Conservation (phyloP, 2,329 filamentous ascomycete genomes). For the Exophiala calicioides region DNA sequence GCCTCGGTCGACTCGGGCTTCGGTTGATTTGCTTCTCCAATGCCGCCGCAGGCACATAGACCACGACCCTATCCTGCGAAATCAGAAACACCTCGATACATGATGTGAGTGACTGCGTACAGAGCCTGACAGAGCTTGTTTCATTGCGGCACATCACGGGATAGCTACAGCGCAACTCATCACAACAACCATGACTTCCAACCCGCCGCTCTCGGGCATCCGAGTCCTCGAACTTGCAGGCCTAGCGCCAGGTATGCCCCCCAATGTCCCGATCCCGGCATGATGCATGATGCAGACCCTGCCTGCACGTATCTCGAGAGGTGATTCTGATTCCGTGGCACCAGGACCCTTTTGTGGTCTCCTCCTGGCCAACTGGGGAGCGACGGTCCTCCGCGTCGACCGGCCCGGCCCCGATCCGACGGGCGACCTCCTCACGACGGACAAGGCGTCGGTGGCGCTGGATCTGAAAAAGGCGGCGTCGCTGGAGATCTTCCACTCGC, state of each 20-base stretch:
- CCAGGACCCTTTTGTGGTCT: constrained; percentile 84
- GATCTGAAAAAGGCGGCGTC: constrained; percentile 77
- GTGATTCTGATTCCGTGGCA: not conserved
- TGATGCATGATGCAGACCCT: not conserved
- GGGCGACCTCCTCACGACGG: constrained; percentile 73
- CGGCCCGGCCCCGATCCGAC: constrained; percentile 55
- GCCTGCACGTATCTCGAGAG: too few species aligned
- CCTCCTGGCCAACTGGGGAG: constrained; percentile 85
- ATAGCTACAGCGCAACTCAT: not conserved
- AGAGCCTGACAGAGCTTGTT: too few species aligned
- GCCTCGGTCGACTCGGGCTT: too few species aligned
- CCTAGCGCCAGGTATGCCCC: constrained; percentile 60
- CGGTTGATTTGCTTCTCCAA: too few species aligned
- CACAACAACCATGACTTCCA: constrained; percentile 23
- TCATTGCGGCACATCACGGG: not conserved
- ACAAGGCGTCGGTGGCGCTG: constrained; percentile 74
- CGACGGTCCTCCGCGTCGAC: constrained; percentile 84
- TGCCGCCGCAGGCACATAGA: too few species aligned
- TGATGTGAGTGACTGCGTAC: too few species aligned
- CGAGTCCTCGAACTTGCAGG: constrained; percentile 68
- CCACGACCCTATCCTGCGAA: too few species aligned
- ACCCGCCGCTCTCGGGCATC: constrained; percentile 55
- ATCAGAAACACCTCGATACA: too few species aligned
- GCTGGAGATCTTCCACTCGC: constrained; percentile 63
- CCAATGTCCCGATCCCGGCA: constrained; percentile 1